A percentile compares a stretch with the other conserved stretches of the same genome.
Conservation (phyloP, 2,329 filamentous ascomycete species). For the Elsinoe batatas region DNA sequence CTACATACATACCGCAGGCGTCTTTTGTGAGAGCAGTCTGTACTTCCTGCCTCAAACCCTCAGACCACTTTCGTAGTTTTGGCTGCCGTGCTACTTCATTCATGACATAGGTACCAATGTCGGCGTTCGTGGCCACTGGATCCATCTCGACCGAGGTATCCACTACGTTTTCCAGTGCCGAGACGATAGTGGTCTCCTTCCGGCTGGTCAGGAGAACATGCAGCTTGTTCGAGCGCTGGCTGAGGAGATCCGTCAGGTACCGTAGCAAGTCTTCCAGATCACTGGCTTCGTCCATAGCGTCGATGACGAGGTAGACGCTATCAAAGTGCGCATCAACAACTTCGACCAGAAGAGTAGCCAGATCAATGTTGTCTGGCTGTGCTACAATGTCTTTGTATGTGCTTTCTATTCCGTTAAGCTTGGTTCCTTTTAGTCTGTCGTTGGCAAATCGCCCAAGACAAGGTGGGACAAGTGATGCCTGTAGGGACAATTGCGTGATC, state of each 20-base stretch:
- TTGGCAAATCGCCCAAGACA: background rate
- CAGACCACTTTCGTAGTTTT: background rate
- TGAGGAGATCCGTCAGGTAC: background rate
- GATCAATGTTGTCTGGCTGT: background rate
- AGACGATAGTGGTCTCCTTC: background rate
- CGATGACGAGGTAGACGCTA: background rate
- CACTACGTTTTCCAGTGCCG: background rate
- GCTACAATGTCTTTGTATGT: too few relatives aligned
- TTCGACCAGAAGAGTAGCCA: background rate
- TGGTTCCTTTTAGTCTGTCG: too few relatives aligned
- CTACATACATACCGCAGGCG: background rate
- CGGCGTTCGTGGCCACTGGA: background rate
- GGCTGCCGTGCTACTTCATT: background rate
- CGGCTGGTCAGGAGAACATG: background rate
- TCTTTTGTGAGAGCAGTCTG: background rate
- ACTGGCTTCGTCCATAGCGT: background rate
- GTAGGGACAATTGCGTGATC: background rate
- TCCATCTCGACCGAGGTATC: background rate
- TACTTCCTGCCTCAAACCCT: background rate
- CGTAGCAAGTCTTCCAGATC: background rate
- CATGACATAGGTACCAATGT: background rate
- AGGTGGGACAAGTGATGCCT: background rate
- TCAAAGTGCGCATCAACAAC: background rate
- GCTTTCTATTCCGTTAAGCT: too few relatives aligned
- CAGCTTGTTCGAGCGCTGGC: background rate